Base-by-base conservation (phyloP, 257 asterid species). In the Petunia axillaris region DNA sequence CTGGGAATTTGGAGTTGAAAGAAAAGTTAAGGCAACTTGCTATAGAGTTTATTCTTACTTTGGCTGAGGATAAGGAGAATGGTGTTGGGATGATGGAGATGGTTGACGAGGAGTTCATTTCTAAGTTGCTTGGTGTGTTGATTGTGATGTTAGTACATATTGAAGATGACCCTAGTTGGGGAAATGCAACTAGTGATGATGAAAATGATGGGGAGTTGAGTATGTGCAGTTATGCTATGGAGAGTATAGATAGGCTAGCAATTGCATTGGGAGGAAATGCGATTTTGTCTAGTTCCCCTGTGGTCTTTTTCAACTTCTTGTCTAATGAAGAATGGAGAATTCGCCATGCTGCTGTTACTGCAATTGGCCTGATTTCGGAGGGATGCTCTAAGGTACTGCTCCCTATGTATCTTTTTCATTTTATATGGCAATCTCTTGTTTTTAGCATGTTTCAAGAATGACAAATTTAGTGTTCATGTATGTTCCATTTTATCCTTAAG, bases 71-170 rank as follows among this genome's bases (percentile, higher is more conserved):
- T 64, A 16, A 9, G 13, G 76, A 52, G 5, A 52, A 11, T 44
- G 82, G 82, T 15, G 36, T 66, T n/a, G 43, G 64, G 54, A n/a
- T 79, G 82, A 79, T 79, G 46, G 53, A 65, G 54, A 79, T 9
- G 38, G 40, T 37, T 38, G 4, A 15, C 7, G 2, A 46, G 3
- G 40, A 66, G 4, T 7, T 11, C 4, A 41, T 79, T 43, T 5
- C 73, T 7, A 53, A 37, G 63, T 39, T 79, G 6, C 52, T 79
- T 40, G 1, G 9, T 48, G 43, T 14, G 77, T 4, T 66, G 40
- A 13, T 53, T 37, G 40, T 15, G 36, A 46, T 46, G 64, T 67
- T 79, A 59, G 57, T 48, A 7, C 6, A 8, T 53, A 16, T 53
- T 63, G 14, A 4, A 5, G 67, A 66, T 10, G 78, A 11, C 10